phyloP scores from a whole-genome alignment of 441 rosid genomes.

The Gossypium laxum region DNA sequence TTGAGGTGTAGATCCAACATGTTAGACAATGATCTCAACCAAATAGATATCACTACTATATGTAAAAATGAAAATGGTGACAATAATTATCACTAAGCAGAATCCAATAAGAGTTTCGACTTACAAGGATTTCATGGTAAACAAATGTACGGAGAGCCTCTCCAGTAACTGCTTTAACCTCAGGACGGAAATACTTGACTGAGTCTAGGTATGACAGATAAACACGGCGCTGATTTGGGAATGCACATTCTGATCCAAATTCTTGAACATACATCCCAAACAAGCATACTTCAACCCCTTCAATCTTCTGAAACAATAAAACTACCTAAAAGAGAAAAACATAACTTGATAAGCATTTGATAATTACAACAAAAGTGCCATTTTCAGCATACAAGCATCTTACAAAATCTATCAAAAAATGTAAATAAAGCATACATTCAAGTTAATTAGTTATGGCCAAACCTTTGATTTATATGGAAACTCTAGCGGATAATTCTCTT shows the following conservation, averaged over 20 bases:
- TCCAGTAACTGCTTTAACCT: slow-evolving; percentile 79
- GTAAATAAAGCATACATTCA: neutral
- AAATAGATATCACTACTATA: neutral
- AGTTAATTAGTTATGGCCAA: slow-evolving; percentile 14
- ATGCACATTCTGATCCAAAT: slow-evolving; percentile 81
- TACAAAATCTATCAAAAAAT: neutral
- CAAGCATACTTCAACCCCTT: slow-evolving; percentile 97
- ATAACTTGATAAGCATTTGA: slow-evolving; percentile 4
- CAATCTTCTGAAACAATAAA: slow-evolving; percentile 94
- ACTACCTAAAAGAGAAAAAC: slow-evolving; percentile 55
- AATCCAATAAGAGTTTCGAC: slow-evolving; percentile 10
- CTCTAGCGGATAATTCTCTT: slow-evolving; percentile 80
- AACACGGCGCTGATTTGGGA: slow-evolving; percentile 87
- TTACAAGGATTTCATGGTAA: slow-evolving; percentile 95
- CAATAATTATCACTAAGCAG: neutral
- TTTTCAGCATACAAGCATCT: neutral
- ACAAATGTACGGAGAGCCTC: slow-evolving; percentile 97
- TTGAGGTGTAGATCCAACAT: slow-evolving; percentile 11
- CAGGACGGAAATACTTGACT: slow-evolving; percentile 96
- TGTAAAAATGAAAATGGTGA: slow-evolving; percentile 12
- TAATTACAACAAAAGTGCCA: neutral
- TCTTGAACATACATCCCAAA: slow-evolving; percentile 99
- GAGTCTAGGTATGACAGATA: slow-evolving; percentile 94
- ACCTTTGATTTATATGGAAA: slow-evolving; percentile 97
- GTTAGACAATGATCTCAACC: slow-evolving; percentile 3